phyloP scores from a whole-genome alignment of 768 basidiomycete genomes.

The Tubosaeta sp. region DNA sequence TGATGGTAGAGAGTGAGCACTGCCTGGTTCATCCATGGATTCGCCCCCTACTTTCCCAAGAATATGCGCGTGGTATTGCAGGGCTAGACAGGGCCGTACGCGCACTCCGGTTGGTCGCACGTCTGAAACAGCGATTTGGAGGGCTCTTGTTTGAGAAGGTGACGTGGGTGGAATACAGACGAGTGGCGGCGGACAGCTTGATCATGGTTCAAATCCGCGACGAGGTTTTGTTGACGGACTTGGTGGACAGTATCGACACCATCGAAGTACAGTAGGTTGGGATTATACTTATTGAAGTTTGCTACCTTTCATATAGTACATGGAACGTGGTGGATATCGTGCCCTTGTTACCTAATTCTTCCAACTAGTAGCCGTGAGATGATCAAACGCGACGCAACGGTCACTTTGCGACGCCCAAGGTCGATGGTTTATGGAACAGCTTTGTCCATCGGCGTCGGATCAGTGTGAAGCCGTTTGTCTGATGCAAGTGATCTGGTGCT shows the following conservation, averaged over 20 bases:
- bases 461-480: too few species aligned
- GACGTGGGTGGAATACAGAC: neutral
- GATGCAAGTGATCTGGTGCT: too few species aligned
- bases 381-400: too few species aligned
- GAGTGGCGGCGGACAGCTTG: conserved; percentile 9
- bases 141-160: conserved; percentile 1
- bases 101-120: neutral
- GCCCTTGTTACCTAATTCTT: too few species aligned
- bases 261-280: too few species aligned
- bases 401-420: too few species aligned
- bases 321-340: too few species aligned
- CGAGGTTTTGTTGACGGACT: neutral
- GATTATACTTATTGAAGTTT: neutral
- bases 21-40: conserved; percentile 15
- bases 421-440: too few species aligned
- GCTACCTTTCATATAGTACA: too few species aligned
- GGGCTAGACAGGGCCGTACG: neutral
- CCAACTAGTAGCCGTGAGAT: too few species aligned
- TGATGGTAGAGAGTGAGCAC: neutral
- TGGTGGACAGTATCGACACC: neutral
- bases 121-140: conserved; percentile 5
- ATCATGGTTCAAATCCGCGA: conserved; percentile 1
- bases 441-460: too few species aligned
- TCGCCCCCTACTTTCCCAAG: conserved; percentile 2
- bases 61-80: neutral